Evolutionary conservation across 140 eudicot species (phyloP), one percentile per base, ranked within the genome.

Genomic region (Stevia rebaudiana): DNA sequence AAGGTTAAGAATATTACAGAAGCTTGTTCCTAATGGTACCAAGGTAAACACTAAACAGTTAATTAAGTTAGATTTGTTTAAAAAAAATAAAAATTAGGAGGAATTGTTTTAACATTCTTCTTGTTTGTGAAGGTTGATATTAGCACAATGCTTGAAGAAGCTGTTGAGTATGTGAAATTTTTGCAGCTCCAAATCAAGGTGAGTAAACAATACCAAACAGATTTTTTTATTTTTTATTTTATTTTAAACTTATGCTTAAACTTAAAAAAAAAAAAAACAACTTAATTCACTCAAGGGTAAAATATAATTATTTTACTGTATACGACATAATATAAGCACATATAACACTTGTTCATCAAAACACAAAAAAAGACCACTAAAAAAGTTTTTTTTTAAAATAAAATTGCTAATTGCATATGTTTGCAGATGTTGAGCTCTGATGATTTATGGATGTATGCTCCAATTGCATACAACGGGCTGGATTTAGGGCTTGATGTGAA

Each of bases 131-230:
- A 85, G 94, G 95, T 86, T 80, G 95, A 83, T 49, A 86, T 86
- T 44, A 86, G 95, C 76, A 86, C 95, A 44, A 86, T 86, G 95
- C 95, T 86, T 37, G 90, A 83, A 59, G 95, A 86, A 74, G 95
- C 95, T 31, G 95, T 86, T 42, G 74, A 77, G 62, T 86, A 86
- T 75, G 90, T 86, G 9, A 83, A 86, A 60, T 86, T 86, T 53
- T 76, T 86, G 80, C 87, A 86, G 48, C 81, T 80, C 28, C 95
- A 86, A 68, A 86, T 86, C 51, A 86, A 86, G 90, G 95, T 86
- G 8, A 69, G 61, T 51, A 22, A 65, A 55, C n/a, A 15, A 15
- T 6, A 54, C n/a, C n/a, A n/a, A n/a, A n/a, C n/a, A n/a, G n/a
- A n/a, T n/a, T n/a, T n/a, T n/a, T n/a, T n/a, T n/a, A n/a, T n/a